Percentiles rank a stretch among this genome's conserved stretches.
phyloP scores from a whole-genome alignment of 768 basidiomycete species.

The Trametes meyenii region DNA sequence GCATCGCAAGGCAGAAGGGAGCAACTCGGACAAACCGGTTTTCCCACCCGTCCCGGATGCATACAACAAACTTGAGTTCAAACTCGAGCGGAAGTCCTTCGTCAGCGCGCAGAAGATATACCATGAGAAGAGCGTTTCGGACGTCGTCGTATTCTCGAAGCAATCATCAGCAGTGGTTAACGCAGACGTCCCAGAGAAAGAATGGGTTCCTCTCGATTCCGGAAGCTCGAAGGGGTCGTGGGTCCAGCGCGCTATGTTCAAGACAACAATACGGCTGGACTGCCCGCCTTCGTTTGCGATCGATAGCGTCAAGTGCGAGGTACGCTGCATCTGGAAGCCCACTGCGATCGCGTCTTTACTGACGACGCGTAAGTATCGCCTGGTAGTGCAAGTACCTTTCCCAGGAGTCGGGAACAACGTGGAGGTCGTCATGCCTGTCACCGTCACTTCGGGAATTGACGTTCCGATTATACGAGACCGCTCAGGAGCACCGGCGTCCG shows the following conservation, averaged over 20 bases:
- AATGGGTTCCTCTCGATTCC: neutral
- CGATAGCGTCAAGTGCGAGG: constrained; percentile 3
- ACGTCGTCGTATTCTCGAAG: neutral
- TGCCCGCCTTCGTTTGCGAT: constrained; percentile 16
- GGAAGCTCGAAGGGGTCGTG: constrained; percentile 5
- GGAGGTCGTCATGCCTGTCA: neutral
- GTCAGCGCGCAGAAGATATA: neutral
- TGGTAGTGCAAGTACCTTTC: constrained; percentile 10
- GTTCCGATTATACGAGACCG: neutral
- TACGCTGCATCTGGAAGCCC: neutral
- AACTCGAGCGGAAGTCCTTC: constrained; percentile 8
- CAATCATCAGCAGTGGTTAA: neutral
- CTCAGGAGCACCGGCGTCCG: neutral
- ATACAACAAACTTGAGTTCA: constrained; percentile 12
- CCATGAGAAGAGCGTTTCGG: neutral
- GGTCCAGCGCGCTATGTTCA: constrained; percentile 13
- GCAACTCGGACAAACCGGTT: constrained; percentile 2
- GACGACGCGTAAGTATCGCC: constrained; percentile 1
- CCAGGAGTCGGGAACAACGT: constrained; percentile 13
- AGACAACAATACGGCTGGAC: constrained; percentile 3
- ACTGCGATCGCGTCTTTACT: too few relatives aligned
- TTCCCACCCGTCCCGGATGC: constrained; percentile 12
- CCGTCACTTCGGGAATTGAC: constrained; percentile 11
- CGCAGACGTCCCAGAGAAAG: neutral
- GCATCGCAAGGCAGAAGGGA: constrained; percentile 2